phyloP scores from a whole-genome alignment of 129 eudicot genomes.

The Tagetes patula region DNA sequence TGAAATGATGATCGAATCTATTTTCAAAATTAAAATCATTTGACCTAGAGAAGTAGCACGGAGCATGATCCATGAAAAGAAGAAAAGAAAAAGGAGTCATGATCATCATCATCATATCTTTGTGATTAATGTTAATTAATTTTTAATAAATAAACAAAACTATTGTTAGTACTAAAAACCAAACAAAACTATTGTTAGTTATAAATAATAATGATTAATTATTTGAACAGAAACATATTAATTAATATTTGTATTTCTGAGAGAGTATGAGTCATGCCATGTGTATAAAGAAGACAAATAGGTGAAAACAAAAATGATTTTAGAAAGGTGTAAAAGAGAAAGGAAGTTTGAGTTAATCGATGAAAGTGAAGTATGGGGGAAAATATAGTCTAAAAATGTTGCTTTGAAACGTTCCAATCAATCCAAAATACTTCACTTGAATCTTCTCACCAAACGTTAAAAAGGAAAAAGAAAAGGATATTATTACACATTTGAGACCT shows the following conservation, averaged over 20 bases:
- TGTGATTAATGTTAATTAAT: constrained; percentile 43
- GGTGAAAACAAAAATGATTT: constrained; percentile 48
- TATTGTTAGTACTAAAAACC: too few species aligned
- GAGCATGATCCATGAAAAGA: constrained; percentile 25
- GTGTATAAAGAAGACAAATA: constrained; percentile 47
- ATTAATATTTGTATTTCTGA: constrained; percentile 28
- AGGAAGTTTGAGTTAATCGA: constrained; percentile 42
- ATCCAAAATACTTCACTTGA: constrained; percentile 43
- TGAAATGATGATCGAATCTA: constrained; percentile 42
- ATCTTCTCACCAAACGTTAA: constrained; percentile 46
- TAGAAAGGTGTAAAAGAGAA: constrained; percentile 23
- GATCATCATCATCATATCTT: constrained; percentile 37
- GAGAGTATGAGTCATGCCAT: constrained; percentile 40
- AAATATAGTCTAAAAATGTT: constrained; percentile 44
- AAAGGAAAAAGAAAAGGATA: not conserved
- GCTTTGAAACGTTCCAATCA: constrained; percentile 64
- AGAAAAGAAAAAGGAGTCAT: constrained; percentile 32
- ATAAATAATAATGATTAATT: constrained; percentile 23
- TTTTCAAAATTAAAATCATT: constrained; percentile 36
- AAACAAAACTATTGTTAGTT: not conserved
- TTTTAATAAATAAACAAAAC: not conserved
- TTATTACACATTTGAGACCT: too few species aligned
- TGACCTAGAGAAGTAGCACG: constrained; percentile 30
- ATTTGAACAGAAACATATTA: constrained; percentile 2
- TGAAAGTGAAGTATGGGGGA: constrained; percentile 63